Percentiles rank a stretch among this genome's conserved stretches.
Conservation (phyloP, 108 stramenopile genomes). For the Skeletonema potamos region DNA sequence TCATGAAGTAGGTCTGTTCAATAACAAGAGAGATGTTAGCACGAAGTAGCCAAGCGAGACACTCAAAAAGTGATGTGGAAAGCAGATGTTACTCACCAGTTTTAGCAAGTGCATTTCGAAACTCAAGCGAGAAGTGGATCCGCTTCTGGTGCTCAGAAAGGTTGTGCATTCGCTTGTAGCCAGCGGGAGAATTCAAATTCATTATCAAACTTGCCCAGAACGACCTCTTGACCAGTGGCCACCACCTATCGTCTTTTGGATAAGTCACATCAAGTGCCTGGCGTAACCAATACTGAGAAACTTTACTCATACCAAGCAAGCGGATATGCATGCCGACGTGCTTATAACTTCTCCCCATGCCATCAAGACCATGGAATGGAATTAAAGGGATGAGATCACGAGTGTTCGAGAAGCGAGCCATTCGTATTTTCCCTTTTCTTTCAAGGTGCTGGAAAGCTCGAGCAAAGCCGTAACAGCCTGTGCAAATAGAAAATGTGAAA, state of each 20-base stretch:
- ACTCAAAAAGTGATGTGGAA: neutral
- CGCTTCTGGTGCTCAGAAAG: constrained; percentile 20
- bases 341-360: constrained; percentile 8
- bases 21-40: neutral
- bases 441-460: constrained; percentile 23
- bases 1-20: constrained; percentile 1
- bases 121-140: constrained; percentile 10
- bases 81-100: constrained; percentile 1
- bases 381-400: constrained; percentile 14
- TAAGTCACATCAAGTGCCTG: constrained; percentile 19
- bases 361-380: constrained; percentile 4
- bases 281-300: constrained; percentile 17
- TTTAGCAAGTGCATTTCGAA: constrained; percentile 5
- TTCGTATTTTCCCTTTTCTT: constrained; percentile 11
- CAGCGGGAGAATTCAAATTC: constrained; percentile 4
- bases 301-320: constrained; percentile 5
- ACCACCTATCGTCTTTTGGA: constrained; percentile 6
- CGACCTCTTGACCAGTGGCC: neutral
- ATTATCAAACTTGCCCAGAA: constrained; percentile 9
- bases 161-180: neutral
- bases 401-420: constrained; percentile 18
- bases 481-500: neutral
- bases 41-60: neutral
- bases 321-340: constrained; percentile 25
- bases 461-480: constrained; percentile 2